Percentiles rank a stretch among this genome's conserved stretches.
Evolutionary conservation across 2,329 filamentous ascomycete genomes (phyloP).

Genomic region (Aspergillus versicolor): DNA sequence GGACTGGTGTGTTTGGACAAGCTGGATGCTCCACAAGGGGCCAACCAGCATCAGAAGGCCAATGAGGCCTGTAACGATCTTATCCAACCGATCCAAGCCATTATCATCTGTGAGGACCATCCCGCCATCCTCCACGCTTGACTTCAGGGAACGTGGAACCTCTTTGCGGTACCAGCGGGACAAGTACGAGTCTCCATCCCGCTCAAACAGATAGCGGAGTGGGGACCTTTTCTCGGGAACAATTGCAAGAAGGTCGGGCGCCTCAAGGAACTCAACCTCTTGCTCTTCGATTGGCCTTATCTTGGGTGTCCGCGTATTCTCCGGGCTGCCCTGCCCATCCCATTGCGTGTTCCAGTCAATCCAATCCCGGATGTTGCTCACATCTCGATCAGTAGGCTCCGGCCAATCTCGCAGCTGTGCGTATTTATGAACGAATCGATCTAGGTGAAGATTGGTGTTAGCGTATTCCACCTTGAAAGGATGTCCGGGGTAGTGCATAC

Average conservation of each 20-base stretch:
- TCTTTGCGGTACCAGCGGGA: neutral
- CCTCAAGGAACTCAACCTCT: neutral
- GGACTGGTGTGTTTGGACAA: neutral
- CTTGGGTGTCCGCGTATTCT: too few relatives aligned
- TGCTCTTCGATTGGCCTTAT: neutral
- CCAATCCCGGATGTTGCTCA: neutral
- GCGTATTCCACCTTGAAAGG: neutral
- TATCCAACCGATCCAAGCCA: neutral
- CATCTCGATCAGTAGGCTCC: neutral
- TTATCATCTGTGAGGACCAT: neutral
- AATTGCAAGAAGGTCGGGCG: neutral
- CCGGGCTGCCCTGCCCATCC: neutral
- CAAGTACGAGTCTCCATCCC: neutral
- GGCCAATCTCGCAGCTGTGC: neutral
- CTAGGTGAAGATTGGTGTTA: neutral
- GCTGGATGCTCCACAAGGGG: neutral
- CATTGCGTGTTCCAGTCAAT: neutral
- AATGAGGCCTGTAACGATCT: neutral
- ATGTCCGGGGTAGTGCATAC: neutral
- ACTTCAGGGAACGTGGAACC: neutral
- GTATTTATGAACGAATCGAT: neutral
- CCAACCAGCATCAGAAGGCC: neutral
- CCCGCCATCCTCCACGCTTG: too few relatives aligned
- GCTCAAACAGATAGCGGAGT: neutral
- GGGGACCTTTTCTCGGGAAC: neutral